Percentiles rank a stretch among this genome's conserved stretches.
Evolutionary conservation across 2,329 filamentous ascomycete genomes (phyloP).

Genomic region (Colletotrichum camelliae): DNA sequence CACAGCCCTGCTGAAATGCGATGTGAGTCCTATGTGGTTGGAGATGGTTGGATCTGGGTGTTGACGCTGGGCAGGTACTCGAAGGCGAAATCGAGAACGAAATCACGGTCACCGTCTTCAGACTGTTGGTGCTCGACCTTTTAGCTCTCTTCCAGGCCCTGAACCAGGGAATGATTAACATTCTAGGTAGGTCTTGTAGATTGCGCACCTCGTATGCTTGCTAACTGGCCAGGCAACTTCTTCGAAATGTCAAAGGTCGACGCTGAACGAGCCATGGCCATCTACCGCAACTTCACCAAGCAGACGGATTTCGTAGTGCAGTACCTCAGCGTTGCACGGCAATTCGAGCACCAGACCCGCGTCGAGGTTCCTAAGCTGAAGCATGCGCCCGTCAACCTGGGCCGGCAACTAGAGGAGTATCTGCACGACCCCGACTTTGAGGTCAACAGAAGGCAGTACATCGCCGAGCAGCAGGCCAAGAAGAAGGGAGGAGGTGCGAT

Average conservation of each 20-base stretch:
- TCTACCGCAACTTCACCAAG: slow-evolving; percentile 90
- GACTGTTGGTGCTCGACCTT: slow-evolving; percentile 88
- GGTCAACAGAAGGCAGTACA: slow-evolving; percentile 87
- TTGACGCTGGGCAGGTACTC: slow-evolving; percentile 66
- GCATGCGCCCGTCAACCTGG: slow-evolving; percentile 92
- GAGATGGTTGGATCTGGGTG: not conserved
- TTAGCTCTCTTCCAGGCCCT: slow-evolving; percentile 91
- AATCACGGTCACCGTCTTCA: slow-evolving; percentile 92
- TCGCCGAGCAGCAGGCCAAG: slow-evolving; percentile 82
- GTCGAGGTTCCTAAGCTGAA: slow-evolving; percentile 97
- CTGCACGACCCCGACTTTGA: slow-evolving; percentile 95
- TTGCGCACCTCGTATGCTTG: not conserved
- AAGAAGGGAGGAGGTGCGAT: slow-evolving; percentile 45
- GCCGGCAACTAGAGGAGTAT: slow-evolving; percentile 91
- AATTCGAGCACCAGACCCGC: slow-evolving; percentile 90
- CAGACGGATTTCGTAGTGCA: slow-evolving; percentile 94
- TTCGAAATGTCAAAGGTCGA: slow-evolving; percentile 98
- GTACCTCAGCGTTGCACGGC: slow-evolving; percentile 84
- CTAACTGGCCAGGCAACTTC: slow-evolving; percentile 74
- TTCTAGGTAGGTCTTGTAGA: slow-evolving; percentile 70
- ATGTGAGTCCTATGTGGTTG: slow-evolving; percentile 62
- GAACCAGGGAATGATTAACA: slow-evolving; percentile 97
- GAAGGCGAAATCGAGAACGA: slow-evolving; percentile 92
- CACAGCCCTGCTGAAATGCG: slow-evolving; percentile 83
- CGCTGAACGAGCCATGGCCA: slow-evolving; percentile 87